Conservation (phyloP, 2,329 filamentous ascomycete genomes). For the Aspergillus niger region DNA sequence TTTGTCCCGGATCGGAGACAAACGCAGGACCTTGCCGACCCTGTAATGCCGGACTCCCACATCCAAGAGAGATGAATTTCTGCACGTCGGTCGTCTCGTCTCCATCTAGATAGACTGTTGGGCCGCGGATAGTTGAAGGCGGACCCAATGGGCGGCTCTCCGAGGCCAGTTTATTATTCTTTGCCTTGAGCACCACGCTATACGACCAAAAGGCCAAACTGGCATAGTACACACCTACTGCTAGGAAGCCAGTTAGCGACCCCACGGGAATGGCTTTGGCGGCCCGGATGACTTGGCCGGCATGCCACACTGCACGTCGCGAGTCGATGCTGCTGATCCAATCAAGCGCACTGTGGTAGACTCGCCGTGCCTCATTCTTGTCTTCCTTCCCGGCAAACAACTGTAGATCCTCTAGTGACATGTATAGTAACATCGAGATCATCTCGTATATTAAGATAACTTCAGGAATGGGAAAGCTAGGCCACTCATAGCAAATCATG, state of each 20-base stretch:
- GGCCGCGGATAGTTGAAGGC: slow-evolving; percentile 18
- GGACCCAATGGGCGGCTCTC: not conserved
- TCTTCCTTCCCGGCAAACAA: slow-evolving; percentile 49
- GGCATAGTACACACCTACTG: slow-evolving; percentile 70
- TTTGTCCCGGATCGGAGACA: slow-evolving; percentile 59
- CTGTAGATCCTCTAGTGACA: slow-evolving; percentile 48
- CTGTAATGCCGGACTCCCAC: slow-evolving; percentile 56
- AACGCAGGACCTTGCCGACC: slow-evolving; percentile 35
- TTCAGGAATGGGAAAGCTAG: slow-evolving; percentile 23
- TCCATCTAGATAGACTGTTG: slow-evolving; percentile 58
- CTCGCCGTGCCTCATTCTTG: slow-evolving; percentile 40
- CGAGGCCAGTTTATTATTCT: slow-evolving; percentile 12
- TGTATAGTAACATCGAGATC: slow-evolving; percentile 41
- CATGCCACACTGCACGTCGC: slow-evolving; percentile 61
- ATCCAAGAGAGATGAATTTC: slow-evolving; percentile 60
- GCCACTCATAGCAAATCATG: slow-evolving; percentile 33
- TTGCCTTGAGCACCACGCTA: slow-evolving; percentile 58
- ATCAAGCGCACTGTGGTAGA: slow-evolving; percentile 37
- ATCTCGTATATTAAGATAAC: slow-evolving; percentile 38
- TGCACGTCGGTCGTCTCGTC: slow-evolving; percentile 56
- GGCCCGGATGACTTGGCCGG: slow-evolving; percentile 65
- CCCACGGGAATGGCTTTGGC: slow-evolving; percentile 58
- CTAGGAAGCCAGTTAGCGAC: slow-evolving; percentile 65
- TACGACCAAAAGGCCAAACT: slow-evolving; percentile 70
- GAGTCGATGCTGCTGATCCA: slow-evolving; percentile 42